phyloP scores from a whole-genome alignment of 1,139 yeast species.

The Diutina sp. region DNA sequence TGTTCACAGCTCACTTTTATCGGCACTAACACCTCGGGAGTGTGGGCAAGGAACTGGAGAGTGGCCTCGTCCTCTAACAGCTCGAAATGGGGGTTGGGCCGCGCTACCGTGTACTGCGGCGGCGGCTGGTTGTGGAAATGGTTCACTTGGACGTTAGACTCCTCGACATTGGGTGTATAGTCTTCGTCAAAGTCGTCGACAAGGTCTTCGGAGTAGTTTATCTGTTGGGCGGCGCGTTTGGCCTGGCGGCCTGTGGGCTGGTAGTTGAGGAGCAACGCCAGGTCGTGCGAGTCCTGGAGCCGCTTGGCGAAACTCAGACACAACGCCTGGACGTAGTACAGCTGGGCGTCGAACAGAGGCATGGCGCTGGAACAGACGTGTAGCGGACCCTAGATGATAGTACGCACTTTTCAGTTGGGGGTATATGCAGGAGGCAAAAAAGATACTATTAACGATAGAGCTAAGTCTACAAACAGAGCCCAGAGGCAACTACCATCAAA shows the following conservation, averaged over 20 bases:
- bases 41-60: conserved; percentile 14
- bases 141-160: background rate
- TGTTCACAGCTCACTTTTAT: conserved; percentile 66
- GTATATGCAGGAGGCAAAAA: background rate
- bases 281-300: conserved; percentile 1
- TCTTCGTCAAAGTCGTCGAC: conserved; percentile 65
- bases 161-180: conserved; percentile 9
- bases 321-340: conserved; percentile 1
- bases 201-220: conserved; percentile 52
- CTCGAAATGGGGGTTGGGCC: conserved; percentile 4
- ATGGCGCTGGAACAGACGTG: background rate
- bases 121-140: conserved; percentile 11
- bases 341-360: conserved; percentile 1
- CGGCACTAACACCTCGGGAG: conserved; percentile 51
- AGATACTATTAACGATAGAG: background rate
- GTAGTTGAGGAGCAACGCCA: conserved; percentile 1
- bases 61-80: conserved; percentile 1
- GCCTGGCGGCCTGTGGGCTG: conserved; percentile 15
- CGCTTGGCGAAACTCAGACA: conserved; percentile 2
- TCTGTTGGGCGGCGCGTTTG: conserved; percentile 59
- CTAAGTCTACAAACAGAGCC: too few species aligned
- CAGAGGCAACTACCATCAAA: too few species aligned
- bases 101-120: conserved; percentile 18
- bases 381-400: background rate
- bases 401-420: background rate